Conservation (phyloP, 352 stramenopile genomes). For the Globisporangium spiculum region DNA sequence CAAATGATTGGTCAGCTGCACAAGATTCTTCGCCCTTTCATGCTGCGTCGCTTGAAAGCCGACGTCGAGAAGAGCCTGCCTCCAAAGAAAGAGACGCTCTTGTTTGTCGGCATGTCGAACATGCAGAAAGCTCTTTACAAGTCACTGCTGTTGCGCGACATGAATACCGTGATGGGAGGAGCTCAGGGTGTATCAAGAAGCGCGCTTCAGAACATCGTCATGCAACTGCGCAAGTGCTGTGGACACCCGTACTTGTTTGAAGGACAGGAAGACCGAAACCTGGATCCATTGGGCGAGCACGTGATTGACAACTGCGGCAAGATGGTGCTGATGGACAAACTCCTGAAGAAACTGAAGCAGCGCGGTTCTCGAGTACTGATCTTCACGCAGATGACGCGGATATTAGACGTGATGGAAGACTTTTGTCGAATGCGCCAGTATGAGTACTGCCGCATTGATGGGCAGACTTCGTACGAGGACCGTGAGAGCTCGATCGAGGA, state of each 20-base stretch:
- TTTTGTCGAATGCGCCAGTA: conserved; percentile 95
- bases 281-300: conserved; percentile 95
- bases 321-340: conserved; percentile 95
- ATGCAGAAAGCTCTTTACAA: conserved; percentile 98
- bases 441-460: conserved; percentile 88
- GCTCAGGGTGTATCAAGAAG: conserved; percentile 70
- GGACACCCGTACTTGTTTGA: conserved; percentile 93
- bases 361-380: conserved; percentile 87
- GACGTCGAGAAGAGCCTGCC: conserved; percentile 98
- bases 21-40: conserved; percentile 93
- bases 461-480: conserved; percentile 85
- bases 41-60: conserved; percentile 97
- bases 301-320: conserved; percentile 97
- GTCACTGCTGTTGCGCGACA: conserved; percentile 94
- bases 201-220: conserved; percentile 85
- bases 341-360: conserved; percentile 87
- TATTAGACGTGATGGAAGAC: conserved; percentile 94
- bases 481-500: conserved; percentile 84
- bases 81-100: conserved; percentile 97
- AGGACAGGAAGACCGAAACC: conserved; percentile 92
- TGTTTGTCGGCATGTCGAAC: conserved; percentile 88
- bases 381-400: conserved; percentile 93
- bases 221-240: conserved; percentile 88
- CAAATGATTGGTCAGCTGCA: conserved; percentile 88
- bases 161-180: conserved; percentile 85